These are phyloP conservation scores for Tetratostichococcus sp. DNA, from an alignment of 139 green algal species.

Conservation along the genomic window DNA sequence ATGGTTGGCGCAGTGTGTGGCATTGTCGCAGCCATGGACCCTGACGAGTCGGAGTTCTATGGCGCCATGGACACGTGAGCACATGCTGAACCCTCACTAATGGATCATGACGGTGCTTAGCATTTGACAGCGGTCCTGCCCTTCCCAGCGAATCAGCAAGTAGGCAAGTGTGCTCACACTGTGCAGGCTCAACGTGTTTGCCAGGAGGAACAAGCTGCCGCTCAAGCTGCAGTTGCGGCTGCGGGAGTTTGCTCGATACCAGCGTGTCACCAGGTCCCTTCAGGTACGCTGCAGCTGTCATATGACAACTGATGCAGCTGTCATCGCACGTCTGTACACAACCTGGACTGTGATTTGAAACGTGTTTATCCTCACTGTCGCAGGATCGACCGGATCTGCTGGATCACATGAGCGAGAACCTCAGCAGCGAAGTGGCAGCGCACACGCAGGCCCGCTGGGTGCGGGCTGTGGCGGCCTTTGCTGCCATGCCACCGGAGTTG, in stretches of 20 bases:
- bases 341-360: neutral
- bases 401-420: slow-evolving; percentile 2
- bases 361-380: neutral
- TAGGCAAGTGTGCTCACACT: no score
- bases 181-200: slow-evolving; percentile 16
- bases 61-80: slow-evolving; percentile 14
- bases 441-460: slow-evolving; percentile 17
- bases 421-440: slow-evolving; percentile 5
- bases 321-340: neutral
- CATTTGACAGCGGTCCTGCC: no score
- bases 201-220: neutral
- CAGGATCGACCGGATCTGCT: slow-evolving; percentile 8
- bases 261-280: slow-evolving; percentile 1
- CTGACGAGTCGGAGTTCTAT: slow-evolving; percentile 11
- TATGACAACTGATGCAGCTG: no score
- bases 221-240: slow-evolving; percentile 2
- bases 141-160: no score
- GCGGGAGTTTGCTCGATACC: slow-evolving; percentile 14
- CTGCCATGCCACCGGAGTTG: neutral
- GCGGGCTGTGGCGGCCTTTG: neutral
- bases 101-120: no score
- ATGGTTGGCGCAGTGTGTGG: slow-evolving; percentile 19
- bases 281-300: neutral
- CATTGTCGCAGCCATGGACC: slow-evolving; percentile 16
- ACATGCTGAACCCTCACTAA: neutral